These are phyloP conservation scores for Biscogniauxia mediterranea DNA, from an alignment of 2,329 filamentous ascomycete genomes.

Conservation along the genomic window DNA sequence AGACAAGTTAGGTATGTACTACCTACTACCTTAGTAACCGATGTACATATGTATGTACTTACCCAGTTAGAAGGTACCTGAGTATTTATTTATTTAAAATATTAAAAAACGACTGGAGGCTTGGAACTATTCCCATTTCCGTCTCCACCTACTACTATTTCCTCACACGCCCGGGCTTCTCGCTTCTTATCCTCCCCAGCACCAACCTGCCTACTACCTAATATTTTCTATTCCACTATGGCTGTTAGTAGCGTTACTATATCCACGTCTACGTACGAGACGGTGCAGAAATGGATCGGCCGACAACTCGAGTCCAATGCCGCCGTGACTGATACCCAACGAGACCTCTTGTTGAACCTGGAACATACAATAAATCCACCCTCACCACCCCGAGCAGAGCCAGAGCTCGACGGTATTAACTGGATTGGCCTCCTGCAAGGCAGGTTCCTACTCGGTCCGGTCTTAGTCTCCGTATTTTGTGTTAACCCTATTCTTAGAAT, in stretches of 20 bases:
- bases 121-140: too few relatives aligned
- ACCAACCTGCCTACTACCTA: too few relatives aligned
- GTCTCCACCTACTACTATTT: too few relatives aligned
- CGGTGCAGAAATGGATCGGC: slow-evolving; percentile 26
- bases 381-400: slow-evolving; percentile 17
- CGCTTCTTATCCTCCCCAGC: too few relatives aligned
- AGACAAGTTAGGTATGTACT: neutral
- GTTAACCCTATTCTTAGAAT: slow-evolving; percentile 32
- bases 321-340: slow-evolving; percentile 38
- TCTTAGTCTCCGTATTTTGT: slow-evolving; percentile 17
- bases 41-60: too few relatives aligned
- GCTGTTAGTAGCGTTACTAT: slow-evolving; percentile 4
- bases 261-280: slow-evolving; percentile 19
- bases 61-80: too few relatives aligned
- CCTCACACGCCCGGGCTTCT: too few relatives aligned
- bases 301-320: slow-evolving; percentile 39
- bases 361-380: slow-evolving; percentile 24
- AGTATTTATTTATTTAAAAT: too few relatives aligned
- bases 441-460: slow-evolving; percentile 19
- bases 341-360: slow-evolving; percentile 41
- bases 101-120: too few relatives aligned
- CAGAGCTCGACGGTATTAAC: slow-evolving; percentile 32
- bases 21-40: too few relatives aligned
- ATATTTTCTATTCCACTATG: slow-evolving; percentile 3
- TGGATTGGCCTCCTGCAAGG: slow-evolving; percentile 41